Conservation (phyloP, 148 eudicot species). For the Arbutus unedo region DNA sequence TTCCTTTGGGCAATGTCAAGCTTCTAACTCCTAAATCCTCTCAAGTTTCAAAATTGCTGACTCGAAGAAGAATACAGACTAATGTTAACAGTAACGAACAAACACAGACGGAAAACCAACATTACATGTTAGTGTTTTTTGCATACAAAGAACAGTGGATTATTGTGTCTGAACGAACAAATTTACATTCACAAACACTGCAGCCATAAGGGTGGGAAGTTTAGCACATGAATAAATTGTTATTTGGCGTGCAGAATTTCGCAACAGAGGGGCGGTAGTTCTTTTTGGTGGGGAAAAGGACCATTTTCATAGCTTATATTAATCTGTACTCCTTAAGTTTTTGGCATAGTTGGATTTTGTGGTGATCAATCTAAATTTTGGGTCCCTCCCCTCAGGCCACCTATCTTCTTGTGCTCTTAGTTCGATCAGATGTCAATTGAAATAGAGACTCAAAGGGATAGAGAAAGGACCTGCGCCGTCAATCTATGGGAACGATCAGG, state of each 20-base stretch:
- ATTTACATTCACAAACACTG: not conserved
- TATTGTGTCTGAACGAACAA: not conserved
- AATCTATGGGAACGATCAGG: not conserved
- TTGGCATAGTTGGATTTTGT: not conserved
- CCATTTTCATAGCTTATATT: not conserved
- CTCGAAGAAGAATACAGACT: not conserved
- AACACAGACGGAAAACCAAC: constrained; percentile 2
- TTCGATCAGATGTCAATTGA: not conserved
- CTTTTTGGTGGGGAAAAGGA: not conserved
- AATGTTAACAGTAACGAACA: not conserved
- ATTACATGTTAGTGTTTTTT: not conserved
- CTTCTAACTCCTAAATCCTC: constrained; percentile 2
- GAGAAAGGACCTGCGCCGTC: not conserved
- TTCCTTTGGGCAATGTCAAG: not conserved
- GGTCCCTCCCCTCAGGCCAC: not conserved
- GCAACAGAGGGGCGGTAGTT: not conserved
- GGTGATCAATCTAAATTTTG: not conserved
- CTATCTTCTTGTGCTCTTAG: not conserved
- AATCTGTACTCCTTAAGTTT: not conserved
- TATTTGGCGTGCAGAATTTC: not conserved
- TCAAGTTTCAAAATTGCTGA: not conserved
- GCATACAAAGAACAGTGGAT: not conserved
- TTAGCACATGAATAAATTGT: not conserved
- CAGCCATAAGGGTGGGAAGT: not conserved
- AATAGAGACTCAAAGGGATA: not conserved